Base-by-base conservation (phyloP, 2,329 filamentous ascomycete genomes). In the Neofusicoccum cordaticola region DNA sequence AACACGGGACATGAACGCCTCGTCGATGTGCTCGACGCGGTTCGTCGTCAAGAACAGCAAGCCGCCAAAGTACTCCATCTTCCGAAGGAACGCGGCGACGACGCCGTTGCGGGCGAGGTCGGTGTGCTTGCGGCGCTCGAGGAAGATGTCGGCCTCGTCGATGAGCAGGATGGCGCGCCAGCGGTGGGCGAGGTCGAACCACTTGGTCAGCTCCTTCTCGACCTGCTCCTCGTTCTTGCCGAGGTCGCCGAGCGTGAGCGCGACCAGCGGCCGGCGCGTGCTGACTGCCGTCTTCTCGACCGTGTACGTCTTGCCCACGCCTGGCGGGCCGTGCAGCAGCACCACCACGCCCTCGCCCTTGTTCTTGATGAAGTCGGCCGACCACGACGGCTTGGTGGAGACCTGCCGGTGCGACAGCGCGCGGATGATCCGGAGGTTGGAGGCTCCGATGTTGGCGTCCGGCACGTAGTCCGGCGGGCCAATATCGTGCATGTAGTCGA, bases 61-160 rank as follows among this genome's bases (percentile, higher is more conserved):
- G 53, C 74, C 74, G 13, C 65, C 45, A 19, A 63, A 64, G 37
- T 64, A 66, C 41, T 66, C 65, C 44, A 66, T 50, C n/a, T 45
- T 51, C 9, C 65, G 61, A 4, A 66, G 56, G 50, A 66, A 66
- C 2, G 60, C 64, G 5, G 68, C 67, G 0, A 70, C 69, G 3
- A 85, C 74, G 58, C 80, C 82, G 69, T 85, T 85, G 15, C 82
- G 77, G 44, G 75, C 74, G 15, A 85, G 77, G 68, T 85, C 80
- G 41, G 76, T 75, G 41, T 77, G 76, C 62, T 80, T 74, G 4
- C 83, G 77, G 70, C 80, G 75, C 1, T 80, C 79, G 72, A 85
- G 79, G 71, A 84, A 85, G 4, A 85, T 81, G 66, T 66, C 65
- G 13, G 65, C 65, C 56, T 66, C 65, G 57, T 66, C 65, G 17